Conservation (phyloP, 768 basidiomycete species). For the Crucibulum laeve region DNA sequence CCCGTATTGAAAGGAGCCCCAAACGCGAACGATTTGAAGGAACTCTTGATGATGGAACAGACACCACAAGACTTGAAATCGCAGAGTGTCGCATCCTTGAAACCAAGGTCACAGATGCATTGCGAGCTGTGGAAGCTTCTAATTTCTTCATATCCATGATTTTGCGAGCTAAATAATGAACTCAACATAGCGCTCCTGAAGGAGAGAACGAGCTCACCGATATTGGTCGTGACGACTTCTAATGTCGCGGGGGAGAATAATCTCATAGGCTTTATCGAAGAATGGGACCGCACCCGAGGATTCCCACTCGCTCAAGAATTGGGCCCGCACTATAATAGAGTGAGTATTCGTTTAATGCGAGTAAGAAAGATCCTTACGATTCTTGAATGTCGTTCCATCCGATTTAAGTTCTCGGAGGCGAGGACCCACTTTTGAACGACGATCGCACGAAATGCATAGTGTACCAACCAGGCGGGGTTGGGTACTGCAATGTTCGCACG, state of each 20-base stretch:
- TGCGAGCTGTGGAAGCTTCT: constrained; percentile 62
- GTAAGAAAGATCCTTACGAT: constrained; percentile 32
- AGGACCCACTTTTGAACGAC: constrained; percentile 32
- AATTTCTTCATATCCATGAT: constrained; percentile 37
- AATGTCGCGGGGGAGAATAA: constrained; percentile 36
- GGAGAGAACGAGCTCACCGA: constrained; percentile 27
- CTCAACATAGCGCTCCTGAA: neutral
- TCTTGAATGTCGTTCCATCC: constrained; percentile 45
- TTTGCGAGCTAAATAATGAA: constrained; percentile 25
- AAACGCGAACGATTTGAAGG: constrained; percentile 55
- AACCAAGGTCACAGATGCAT: constrained; percentile 66
- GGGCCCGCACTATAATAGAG: constrained; percentile 31
- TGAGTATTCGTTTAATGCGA: constrained; percentile 5
- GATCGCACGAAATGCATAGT: constrained; percentile 49
- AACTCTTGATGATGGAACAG: constrained; percentile 53
- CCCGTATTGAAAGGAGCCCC: constrained; percentile 48
- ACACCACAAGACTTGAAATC: constrained; percentile 62
- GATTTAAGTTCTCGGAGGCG: constrained; percentile 44
- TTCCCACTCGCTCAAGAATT: constrained; percentile 57
- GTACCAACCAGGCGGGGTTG: constrained; percentile 42
- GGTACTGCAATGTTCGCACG: constrained; percentile 43
- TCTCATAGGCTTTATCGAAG: constrained; percentile 56
- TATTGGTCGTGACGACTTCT: constrained; percentile 44
- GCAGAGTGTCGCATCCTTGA: constrained; percentile 46
- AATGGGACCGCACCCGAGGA: constrained; percentile 28